These are phyloP conservation scores for Irpex sp. DNA, from an alignment of 1,284 basidiomycete genomes.

Conservation along the genomic window DNA sequence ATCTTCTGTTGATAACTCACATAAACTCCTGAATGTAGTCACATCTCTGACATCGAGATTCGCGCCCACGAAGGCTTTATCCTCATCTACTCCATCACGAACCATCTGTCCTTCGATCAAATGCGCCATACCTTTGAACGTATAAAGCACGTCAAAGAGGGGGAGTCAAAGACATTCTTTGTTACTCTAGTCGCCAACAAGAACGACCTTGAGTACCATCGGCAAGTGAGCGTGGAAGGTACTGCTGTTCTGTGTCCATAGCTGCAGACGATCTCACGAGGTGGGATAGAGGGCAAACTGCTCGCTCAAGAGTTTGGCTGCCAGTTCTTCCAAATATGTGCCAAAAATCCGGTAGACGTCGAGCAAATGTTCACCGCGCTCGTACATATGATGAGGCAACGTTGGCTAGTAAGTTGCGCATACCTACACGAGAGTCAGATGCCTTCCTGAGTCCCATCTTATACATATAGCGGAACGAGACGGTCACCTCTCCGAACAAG, in stretches of 20 bases:
- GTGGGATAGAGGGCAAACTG: constrained; percentile 85
- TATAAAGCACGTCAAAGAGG: constrained; percentile 95
- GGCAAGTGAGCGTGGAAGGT: constrained; percentile 97
- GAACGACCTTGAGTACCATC: constrained; percentile 96
- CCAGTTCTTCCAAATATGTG: constrained; percentile 98
- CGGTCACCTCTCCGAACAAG: no score
- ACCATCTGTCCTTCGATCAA: constrained; percentile 96
- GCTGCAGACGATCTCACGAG: neutral
- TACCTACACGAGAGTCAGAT: no score
- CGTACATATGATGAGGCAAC: constrained; percentile 53
- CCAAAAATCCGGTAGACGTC: constrained; percentile 97
- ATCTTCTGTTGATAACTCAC: neutral
- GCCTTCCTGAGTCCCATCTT: no score
- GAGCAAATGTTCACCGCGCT: constrained; percentile 98
- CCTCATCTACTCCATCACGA: constrained; percentile 98
- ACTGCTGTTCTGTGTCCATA: neutral
- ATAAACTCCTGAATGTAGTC: neutral
- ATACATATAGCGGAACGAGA: no score
- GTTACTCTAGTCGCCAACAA: constrained; percentile 99
- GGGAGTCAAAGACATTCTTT: constrained; percentile 82
- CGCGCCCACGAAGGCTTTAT: constrained; percentile 98
- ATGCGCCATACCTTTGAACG: constrained; percentile 98
- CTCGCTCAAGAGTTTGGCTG: constrained; percentile 96
- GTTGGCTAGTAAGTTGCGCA: neutral
- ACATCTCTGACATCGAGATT: constrained; percentile 69